phyloP scores from a whole-genome alignment of 2,329 filamentous ascomycete genomes.

The Neopestalotiopsis sp. region DNA sequence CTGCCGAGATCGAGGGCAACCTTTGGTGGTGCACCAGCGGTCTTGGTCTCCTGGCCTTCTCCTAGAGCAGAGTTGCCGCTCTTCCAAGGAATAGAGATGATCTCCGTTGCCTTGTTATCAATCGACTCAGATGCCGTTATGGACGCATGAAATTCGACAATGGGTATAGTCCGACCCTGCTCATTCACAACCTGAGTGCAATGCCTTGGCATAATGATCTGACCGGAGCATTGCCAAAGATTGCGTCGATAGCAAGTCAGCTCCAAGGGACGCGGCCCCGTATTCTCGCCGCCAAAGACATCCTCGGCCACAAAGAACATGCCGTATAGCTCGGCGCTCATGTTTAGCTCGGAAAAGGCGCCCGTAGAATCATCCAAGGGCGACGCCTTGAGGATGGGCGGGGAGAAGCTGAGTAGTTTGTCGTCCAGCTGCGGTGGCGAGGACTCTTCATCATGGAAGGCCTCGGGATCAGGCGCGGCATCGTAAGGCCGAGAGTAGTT shows the following conservation, averaged over 20 bases:
- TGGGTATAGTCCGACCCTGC: constrained; percentile 77
- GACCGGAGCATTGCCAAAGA: constrained; percentile 92
- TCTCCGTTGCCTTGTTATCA: constrained; percentile 88
- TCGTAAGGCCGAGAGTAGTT: constrained; percentile 60
- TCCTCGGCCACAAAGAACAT: constrained; percentile 90
- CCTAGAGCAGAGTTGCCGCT: constrained; percentile 64
- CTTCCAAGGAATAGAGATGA: constrained; percentile 97
- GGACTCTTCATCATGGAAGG: constrained; percentile 47
- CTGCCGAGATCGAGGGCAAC: constrained; percentile 59
- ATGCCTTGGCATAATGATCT: constrained; percentile 77
- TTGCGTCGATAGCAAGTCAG: constrained; percentile 95
- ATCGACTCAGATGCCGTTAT: constrained; percentile 91
- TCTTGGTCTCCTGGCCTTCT: constrained; percentile 51
- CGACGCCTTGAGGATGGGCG: constrained; percentile 62
- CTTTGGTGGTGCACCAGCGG: constrained; percentile 55
- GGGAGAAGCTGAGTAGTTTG: constrained; percentile 77
- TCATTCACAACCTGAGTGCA: constrained; percentile 73
- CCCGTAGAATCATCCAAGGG: constrained; percentile 68
- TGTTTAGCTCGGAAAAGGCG: constrained; percentile 65
- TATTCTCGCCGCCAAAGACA: constrained; percentile 68
- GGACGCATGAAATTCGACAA: constrained; percentile 78
- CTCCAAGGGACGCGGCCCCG: constrained; percentile 67
- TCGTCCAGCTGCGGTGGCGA: constrained; percentile 66
- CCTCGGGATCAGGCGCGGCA: constrained; percentile 46
- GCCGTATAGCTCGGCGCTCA: constrained; percentile 80